Percentiles rank a stretch among this genome's conserved stretches.
These are phyloP conservation scores for Chlorella sp. DNA, from an alignment of 139 green algal species.

Conservation along the genomic window DNA sequence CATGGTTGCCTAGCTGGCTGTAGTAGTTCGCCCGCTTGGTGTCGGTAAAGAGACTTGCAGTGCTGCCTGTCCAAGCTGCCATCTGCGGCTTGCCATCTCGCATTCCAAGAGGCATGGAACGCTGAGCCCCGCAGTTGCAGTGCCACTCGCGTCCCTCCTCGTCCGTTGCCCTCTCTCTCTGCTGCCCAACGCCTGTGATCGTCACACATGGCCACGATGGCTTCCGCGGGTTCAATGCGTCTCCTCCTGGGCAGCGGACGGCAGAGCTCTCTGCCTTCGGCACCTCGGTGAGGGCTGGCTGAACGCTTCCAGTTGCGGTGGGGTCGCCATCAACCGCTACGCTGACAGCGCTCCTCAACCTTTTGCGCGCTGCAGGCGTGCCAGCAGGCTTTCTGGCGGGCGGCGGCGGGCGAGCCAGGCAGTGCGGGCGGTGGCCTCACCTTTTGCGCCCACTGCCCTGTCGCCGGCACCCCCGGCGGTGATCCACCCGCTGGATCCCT, in stretches of 20 bases:
- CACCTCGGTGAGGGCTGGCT: not conserved
- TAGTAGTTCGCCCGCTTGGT: too few relatives aligned
- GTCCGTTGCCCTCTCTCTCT: not conserved
- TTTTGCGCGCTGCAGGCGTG: not conserved
- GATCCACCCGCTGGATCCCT: constrained; percentile 13
- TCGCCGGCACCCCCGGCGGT: not conserved
- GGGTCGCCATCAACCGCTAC: not conserved
- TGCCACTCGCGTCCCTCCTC: too few relatives aligned
- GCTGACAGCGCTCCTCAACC: not conserved
- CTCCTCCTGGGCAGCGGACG: not conserved
- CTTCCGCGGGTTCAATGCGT: not conserved
- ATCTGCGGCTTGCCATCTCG: too few relatives aligned
- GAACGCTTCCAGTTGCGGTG: not conserved
- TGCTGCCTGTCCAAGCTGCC: too few relatives aligned
- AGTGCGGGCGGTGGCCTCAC: not conserved
- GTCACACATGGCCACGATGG: not conserved
- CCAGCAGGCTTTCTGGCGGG: not conserved
- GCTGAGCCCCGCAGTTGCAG: too few relatives aligned
- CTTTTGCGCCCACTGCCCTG: not conserved
- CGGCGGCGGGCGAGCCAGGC: not conserved
- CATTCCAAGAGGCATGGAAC: too few relatives aligned
- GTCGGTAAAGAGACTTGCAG: too few relatives aligned
- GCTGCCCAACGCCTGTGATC: not conserved
- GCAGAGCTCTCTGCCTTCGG: not conserved
- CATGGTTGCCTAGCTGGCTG: too few relatives aligned